Conservation (phyloP, 306 rosid species). For the Myrica gale region DNA sequence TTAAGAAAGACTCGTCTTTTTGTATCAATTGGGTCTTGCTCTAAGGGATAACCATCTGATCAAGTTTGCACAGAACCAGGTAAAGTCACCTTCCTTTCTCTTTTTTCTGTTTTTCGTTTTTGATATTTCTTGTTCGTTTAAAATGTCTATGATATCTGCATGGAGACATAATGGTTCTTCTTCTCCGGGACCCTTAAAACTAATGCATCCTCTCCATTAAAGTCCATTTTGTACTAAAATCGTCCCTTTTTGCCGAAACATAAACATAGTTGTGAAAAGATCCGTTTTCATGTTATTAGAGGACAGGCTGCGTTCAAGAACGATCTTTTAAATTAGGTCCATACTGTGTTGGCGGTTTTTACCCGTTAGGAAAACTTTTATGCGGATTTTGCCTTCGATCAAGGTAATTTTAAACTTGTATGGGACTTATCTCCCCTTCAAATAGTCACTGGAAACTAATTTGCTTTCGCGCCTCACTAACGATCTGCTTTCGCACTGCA, state of each 20-base stretch:
- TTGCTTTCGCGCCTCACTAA: neutral
- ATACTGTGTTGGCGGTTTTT: neutral
- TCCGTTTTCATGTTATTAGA: neutral
- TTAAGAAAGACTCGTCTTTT: neutral
- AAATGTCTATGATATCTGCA: neutral
- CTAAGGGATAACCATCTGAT: neutral
- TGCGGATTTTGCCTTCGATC: neutral
- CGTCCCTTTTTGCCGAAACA: neutral
- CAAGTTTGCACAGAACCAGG: neutral
- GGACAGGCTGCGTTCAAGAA: neutral
- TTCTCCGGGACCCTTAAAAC: neutral
- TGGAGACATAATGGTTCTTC: neutral
- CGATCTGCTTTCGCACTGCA: neutral
- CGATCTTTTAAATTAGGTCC: neutral
- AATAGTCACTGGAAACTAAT: neutral
- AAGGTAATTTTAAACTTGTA: too few species aligned
- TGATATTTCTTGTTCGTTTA: neutral
- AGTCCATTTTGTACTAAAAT: neutral
- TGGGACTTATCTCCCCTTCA: neutral
- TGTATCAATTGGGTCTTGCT: neutral
- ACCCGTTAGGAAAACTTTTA: neutral
- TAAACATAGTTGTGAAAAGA: neutral
- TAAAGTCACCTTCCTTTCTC: constrained; percentile 1
- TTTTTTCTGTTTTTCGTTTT: neutral
- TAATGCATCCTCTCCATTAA: neutral